A percentile compares a stretch with the other conserved stretches of the same genome.
Evolutionary conservation across 108 stramenopile species (phyloP).

Genomic region (Cyclotella atomus): DNA sequence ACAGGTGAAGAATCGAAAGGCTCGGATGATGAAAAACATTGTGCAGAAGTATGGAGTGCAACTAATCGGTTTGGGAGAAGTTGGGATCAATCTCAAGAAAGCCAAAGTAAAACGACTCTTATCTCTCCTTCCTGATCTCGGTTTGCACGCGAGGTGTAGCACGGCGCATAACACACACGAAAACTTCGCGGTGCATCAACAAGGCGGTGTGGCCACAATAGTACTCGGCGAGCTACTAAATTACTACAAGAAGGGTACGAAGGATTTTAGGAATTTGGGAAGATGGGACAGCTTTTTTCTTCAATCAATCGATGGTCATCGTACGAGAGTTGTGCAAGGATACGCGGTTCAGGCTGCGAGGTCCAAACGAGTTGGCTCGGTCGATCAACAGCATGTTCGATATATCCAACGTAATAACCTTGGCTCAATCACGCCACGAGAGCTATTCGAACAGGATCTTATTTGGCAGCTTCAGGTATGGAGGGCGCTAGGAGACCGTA

Average conservation of each 20-base stretch:
- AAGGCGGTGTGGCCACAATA: neutral
- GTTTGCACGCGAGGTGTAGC: neutral
- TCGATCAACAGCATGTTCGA: conserved; percentile 1
- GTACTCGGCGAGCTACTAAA: neutral
- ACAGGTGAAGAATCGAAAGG: no score
- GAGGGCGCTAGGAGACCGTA: neutral
- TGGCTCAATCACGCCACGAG: neutral
- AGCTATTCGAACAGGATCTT: neutral
- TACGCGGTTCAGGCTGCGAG: neutral
- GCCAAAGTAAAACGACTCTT: neutral
- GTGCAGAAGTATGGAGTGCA: no score
- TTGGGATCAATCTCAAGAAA: neutral
- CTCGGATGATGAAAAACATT: no score
- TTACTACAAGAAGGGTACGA: neutral
- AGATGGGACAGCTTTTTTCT: neutral
- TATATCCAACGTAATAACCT: neutral
- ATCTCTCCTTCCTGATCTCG: neutral
- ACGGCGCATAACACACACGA: neutral
- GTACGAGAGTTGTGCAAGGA: neutral
- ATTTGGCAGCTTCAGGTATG: neutral
- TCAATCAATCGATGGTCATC: neutral
- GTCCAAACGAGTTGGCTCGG: neutral
- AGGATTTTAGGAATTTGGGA: neutral
- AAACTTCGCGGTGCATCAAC: neutral
- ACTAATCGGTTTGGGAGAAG: no score